phyloP scores from a whole-genome alignment of 164 flowering plant genomes.

The Aristolochia fimbriata region DNA sequence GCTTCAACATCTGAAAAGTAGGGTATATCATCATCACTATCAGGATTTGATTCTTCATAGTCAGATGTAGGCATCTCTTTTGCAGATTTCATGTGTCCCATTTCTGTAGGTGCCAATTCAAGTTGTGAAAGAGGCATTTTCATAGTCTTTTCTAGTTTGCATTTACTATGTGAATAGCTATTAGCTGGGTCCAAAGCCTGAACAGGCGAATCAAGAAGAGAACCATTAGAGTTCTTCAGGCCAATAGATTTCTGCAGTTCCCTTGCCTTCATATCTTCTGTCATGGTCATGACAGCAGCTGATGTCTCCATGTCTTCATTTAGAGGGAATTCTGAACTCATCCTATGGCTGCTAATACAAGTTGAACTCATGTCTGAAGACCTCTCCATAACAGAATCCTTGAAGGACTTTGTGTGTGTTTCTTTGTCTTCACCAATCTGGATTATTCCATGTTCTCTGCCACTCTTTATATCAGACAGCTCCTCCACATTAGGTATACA shows the following conservation, averaged over 20 bases:
- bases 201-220: slow-evolving; percentile 15
- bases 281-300: slow-evolving; percentile 8
- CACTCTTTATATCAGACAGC: slow-evolving; percentile 12
- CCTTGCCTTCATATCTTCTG: slow-evolving; percentile 16
- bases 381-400: slow-evolving; percentile 17
- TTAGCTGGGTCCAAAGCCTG: slow-evolving; percentile 13
- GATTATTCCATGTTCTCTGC: slow-evolving; percentile 17
- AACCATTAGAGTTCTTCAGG: slow-evolving; percentile 7
- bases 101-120: slow-evolving; percentile 17
- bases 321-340: slow-evolving; percentile 20
- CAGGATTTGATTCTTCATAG: slow-evolving; percentile 34
- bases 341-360: slow-evolving; percentile 13
- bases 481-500: slow-evolving; percentile 11
- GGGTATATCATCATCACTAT: slow-evolving; percentile 65
- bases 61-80: slow-evolving; percentile 23
- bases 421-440: slow-evolving; percentile 11
- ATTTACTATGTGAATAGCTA: slow-evolving; percentile 13
- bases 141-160: slow-evolving; percentile 23
- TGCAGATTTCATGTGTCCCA: slow-evolving; percentile 16
- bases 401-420: slow-evolving; percentile 10
- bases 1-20: slow-evolving; percentile 82
- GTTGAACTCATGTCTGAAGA: slow-evolving; percentile 12
- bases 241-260: slow-evolving; percentile 14
- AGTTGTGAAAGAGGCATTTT: slow-evolving; percentile 15
- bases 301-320: neutral